Evolutionary conservation across 2,329 filamentous ascomycete genomes (phyloP).

Genomic region (Pseudogymnoascus sp.): DNA sequence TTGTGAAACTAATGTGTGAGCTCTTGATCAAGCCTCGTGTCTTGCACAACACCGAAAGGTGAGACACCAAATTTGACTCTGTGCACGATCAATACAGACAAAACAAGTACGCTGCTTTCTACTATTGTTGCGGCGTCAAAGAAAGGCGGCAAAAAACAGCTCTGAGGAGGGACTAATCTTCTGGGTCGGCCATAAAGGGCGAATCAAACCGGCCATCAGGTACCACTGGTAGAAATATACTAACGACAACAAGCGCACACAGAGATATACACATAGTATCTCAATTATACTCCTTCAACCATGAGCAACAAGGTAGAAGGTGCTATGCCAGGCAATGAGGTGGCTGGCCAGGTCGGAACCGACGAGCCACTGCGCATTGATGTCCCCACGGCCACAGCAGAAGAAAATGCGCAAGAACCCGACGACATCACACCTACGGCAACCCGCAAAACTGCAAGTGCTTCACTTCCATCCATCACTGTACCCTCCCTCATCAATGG

Average conservation of each 20-base stretch:
- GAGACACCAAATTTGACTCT: background rate
- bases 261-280: background rate
- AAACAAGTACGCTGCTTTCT: background rate
- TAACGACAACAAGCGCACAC: background rate
- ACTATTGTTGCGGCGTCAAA: too few relatives aligned
- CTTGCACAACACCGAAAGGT: background rate
- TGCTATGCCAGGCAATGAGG: background rate
- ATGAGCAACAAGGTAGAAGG: background rate
- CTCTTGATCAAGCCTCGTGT: background rate
- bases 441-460: background rate
- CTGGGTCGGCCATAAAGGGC: background rate
- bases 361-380: background rate
- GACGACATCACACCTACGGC: background rate
- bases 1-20: background rate
- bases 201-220: background rate
- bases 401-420: background rate
- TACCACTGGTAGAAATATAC: background rate
- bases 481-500: slow-evolving; percentile 40
- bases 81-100: background rate
- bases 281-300: background rate
- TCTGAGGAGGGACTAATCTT: background rate
- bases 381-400: background rate
- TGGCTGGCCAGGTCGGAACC: background rate
- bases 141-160: background rate
- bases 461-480: slow-evolving; percentile 16